Evolutionary conservation across 805 yeast genomes (phyloP), one percentile per base, ranked within the genome.

Genomic region (Schwanniomyces polymorphus): DNA sequence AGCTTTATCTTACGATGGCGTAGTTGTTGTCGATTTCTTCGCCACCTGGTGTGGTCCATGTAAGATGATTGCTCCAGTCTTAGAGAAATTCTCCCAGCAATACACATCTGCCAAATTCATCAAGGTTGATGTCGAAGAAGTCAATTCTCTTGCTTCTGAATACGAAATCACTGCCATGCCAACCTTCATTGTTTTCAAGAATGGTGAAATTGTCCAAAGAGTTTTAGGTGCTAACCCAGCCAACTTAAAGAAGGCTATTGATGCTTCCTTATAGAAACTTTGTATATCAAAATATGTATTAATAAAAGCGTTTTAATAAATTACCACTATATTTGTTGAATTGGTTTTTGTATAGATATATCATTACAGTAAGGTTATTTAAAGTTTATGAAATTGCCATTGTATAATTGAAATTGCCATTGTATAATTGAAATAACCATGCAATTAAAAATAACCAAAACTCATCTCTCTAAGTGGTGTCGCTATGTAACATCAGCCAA

Each of bases 11-110:
- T 76, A 76, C 61, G 81, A 80, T 56, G 88, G 86, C 59, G 78
- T 90, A 64, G 91, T 90, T 58, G 91, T 94, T 58, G 89, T 94
- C 58, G 98, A 94, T 77, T 94, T 92, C 78, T 91, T 82, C 65
- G 98, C 98, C 60, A 84, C 91, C 52, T 94, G 98, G 97, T 92
- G 99, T 74, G 97, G 97, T 59, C 98, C 99, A 52, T 92, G 99
- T 80, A 94, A 92, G 81, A 88, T 88, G 84, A 86, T 94, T 72
- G 91, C 97, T 46, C 99, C 99, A 59, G 75, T 89, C 75, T 75
- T 92, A 59, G 96, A 91, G 65, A 86, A 86, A 69, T 85, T 91
- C 63, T 75, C 91, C 38, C 68, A 70, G 41, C 81, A 84, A 68
- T 85, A 84, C 81, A 54, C 84, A 26, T 70, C 75, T 45, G 89